Evolutionary conservation across 176 grass and related monocot species (phyloP).

Genomic region (Guadua angustifolia): DNA sequence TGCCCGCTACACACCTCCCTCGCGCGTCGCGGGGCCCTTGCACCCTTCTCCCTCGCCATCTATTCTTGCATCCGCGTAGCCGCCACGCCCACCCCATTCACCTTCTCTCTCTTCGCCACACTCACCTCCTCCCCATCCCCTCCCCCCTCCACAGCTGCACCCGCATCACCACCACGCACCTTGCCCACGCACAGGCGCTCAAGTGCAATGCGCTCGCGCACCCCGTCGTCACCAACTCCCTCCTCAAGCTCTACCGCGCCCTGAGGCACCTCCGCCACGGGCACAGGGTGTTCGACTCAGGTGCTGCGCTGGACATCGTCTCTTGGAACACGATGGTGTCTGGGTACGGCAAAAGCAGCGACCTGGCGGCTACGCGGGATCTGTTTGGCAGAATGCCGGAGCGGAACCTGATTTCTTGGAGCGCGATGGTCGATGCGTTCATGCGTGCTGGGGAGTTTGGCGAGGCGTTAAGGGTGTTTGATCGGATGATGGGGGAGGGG

Average conservation of each 20-base stretch:
- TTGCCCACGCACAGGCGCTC: slow-evolving; percentile 58
- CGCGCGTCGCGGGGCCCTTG: slow-evolving; percentile 38
- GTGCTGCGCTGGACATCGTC: slow-evolving; percentile 35
- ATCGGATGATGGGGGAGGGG: slow-evolving; percentile 46
- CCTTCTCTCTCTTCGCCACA: slow-evolving; percentile 55
- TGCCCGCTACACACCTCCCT: slow-evolving; percentile 51
- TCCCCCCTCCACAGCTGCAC: neutral
- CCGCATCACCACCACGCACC: slow-evolving; percentile 5
- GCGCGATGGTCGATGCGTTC: slow-evolving; percentile 56
- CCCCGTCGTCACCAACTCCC: slow-evolving; percentile 64
- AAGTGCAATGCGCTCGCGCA: slow-evolving; percentile 57
- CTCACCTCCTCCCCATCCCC: slow-evolving; percentile 10
- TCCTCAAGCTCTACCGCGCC: slow-evolving; percentile 61
- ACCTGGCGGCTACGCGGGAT: slow-evolving; percentile 40
- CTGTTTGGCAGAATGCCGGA: slow-evolving; percentile 63
- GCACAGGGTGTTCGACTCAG: slow-evolving; percentile 55
- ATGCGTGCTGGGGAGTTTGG: slow-evolving; percentile 42
- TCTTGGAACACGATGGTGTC: slow-evolving; percentile 77
- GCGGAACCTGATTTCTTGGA: slow-evolving; percentile 61
- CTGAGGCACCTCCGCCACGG: slow-evolving; percentile 44
- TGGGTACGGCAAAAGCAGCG: slow-evolving; percentile 47
- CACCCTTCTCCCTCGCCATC: slow-evolving; percentile 41
- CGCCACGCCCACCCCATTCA: slow-evolving; percentile 47
- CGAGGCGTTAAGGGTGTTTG: slow-evolving; percentile 52
- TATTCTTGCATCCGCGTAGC: slow-evolving; percentile 58